Percentiles rank a stretch among this genome's conserved stretches.
These are phyloP conservation scores for Corchorus capsularis DNA, from an alignment of 345 rosid genomes.

Conservation along the genomic window DNA sequence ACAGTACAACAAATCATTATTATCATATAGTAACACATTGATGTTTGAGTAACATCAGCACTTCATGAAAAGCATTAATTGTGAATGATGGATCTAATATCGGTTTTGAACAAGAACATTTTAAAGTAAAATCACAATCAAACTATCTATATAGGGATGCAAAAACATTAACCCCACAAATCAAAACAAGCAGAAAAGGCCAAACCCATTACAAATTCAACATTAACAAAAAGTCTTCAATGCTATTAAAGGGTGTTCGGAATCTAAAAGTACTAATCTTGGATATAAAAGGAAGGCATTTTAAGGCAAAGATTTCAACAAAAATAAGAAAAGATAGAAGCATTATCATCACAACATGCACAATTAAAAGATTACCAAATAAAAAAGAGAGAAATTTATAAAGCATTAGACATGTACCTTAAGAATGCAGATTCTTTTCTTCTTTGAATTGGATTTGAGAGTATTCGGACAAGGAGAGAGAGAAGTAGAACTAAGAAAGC, in stretches of 20 bases:
- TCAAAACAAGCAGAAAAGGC: slow-evolving; percentile 5
- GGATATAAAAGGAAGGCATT: slow-evolving; percentile 1
- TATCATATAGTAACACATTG: not conserved
- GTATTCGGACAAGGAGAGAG: not conserved
- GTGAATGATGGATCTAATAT: not conserved
- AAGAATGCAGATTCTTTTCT: not conserved
- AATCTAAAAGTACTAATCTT: slow-evolving; percentile 1
- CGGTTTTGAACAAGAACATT: not conserved
- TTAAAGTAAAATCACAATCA: not conserved
- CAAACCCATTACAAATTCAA: not conserved
- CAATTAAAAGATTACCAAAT: not conserved
- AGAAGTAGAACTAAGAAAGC: slow-evolving; percentile 15
- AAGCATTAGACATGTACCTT: slow-evolving; percentile 12
- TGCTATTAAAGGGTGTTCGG: not conserved
- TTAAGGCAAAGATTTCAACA: not conserved
- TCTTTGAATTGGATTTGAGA: slow-evolving; percentile 6
- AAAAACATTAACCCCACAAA: not conserved
- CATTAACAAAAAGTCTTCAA: not conserved
- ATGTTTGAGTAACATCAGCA: not conserved
- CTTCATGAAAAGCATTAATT: not conserved
- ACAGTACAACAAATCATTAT: not conserved
- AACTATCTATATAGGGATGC: not conserved
- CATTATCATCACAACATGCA: not conserved
- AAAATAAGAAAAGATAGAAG: not conserved
- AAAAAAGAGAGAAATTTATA: not conserved